Evolutionary conservation across 1,284 basidiomycete species (phyloP).

Genomic region (Irpex sp.): DNA sequence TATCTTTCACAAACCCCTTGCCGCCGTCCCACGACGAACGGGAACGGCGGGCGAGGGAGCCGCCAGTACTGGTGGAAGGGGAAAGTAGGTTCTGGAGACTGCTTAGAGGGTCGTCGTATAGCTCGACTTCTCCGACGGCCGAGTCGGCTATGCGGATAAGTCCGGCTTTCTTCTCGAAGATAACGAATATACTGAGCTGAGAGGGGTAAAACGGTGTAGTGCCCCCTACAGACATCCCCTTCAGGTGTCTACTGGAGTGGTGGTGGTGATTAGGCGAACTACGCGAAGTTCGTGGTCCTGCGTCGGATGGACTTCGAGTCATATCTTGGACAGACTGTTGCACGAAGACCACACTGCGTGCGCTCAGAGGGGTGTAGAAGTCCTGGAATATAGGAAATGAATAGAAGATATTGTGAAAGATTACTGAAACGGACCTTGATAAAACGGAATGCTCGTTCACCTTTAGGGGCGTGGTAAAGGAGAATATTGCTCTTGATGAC

Average conservation of each 20-base stretch:
- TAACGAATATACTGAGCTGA: slow-evolving; percentile 71
- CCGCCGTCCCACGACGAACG: slow-evolving; percentile 50
- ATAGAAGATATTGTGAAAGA: background rate
- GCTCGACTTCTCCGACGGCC: slow-evolving; percentile 70
- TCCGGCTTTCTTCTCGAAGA: slow-evolving; percentile 80
- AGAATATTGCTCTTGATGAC: slow-evolving; percentile 69
- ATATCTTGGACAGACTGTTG: slow-evolving; percentile 60
- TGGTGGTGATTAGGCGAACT: slow-evolving; percentile 4
- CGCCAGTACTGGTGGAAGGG: slow-evolving; percentile 20
- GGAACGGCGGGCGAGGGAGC: slow-evolving; percentile 32
- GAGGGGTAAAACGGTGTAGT: slow-evolving; percentile 46
- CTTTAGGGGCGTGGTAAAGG: slow-evolving; percentile 74
- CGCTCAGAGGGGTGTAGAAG: slow-evolving; percentile 71
- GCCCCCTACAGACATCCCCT: slow-evolving; percentile 25
- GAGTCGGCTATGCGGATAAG: slow-evolving; percentile 76
- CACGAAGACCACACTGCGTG: slow-evolving; percentile 63
- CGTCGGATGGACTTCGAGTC: slow-evolving; percentile 42
- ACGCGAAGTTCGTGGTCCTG: slow-evolving; percentile 15
- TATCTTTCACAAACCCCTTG: slow-evolving; percentile 38
- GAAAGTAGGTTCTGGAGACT: slow-evolving; percentile 15
- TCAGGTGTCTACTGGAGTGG: slow-evolving; percentile 18
- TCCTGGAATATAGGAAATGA: slow-evolving; percentile 43
- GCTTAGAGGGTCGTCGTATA: slow-evolving; percentile 46
- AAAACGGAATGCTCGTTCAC: slow-evolving; percentile 77
- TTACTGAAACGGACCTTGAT: slow-evolving; percentile 51